phyloP scores from a whole-genome alignment of 495 filamentous ascomycete species.

The Xylaria palmicola region DNA sequence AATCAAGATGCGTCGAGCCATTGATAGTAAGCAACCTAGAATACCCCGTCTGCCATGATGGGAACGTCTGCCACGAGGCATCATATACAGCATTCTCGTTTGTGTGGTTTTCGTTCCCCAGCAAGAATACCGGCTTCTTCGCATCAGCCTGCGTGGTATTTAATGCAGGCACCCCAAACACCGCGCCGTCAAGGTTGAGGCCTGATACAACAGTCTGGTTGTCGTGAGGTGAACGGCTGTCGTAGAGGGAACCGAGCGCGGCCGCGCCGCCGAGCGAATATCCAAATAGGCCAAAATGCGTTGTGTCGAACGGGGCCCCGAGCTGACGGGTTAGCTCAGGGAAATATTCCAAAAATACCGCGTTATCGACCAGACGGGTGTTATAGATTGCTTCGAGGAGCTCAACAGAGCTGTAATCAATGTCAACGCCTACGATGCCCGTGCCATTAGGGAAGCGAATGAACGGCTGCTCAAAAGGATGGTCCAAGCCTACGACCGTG shows the following conservation, averaged over 20 bases:
- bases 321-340: constrained; percentile 5
- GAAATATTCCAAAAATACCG: constrained; percentile 19
- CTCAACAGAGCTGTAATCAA: neutral
- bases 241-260: constrained; percentile 34
- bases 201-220: constrained; percentile 23
- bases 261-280: constrained; percentile 55
- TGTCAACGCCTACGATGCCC: constrained; percentile 27
- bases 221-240: constrained; percentile 22
- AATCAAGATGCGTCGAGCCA: constrained; percentile 27
- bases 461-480: constrained; percentile 46
- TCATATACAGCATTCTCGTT: neutral
- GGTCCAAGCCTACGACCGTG: constrained; percentile 49
- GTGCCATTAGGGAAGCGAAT: constrained; percentile 52
- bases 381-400: constrained; percentile 18
- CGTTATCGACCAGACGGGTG: constrained; percentile 21
- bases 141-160: constrained; percentile 17
- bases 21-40: constrained; percentile 20
- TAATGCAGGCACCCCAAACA: constrained; percentile 21
- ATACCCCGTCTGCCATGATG: constrained; percentile 18
- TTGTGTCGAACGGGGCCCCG: constrained; percentile 23
- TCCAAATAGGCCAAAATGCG: constrained; percentile 42
- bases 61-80: constrained; percentile 14
- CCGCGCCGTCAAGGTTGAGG: constrained; percentile 48
- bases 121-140: constrained; percentile 14
- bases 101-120: constrained; percentile 14